Evolutionary conservation across 768 basidiomycete species (phyloP), one percentile per base, ranked within the genome.

Genomic region (Artomyces pyxidatus): DNA sequence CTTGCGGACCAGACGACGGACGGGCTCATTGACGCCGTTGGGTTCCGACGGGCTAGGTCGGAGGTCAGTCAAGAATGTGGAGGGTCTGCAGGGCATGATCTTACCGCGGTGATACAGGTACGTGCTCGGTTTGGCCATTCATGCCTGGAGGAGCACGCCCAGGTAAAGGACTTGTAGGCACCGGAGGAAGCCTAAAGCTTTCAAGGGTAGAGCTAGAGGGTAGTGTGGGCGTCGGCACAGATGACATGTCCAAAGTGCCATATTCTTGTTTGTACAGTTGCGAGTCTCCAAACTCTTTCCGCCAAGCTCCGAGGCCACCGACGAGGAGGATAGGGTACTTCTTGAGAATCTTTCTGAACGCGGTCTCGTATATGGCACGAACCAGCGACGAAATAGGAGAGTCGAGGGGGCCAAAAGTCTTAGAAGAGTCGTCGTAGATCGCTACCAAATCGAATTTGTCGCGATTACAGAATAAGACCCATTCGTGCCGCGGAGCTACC

Each of bases 371-470:
- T 37, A 96, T 87, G 2, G 83, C 76, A 9, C 76, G 71, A 47
- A 82, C 71, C 21, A 94, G 74, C 17, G 71, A 61, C 1, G 77
- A 71, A n/a, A 87, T 62, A 0, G 82, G 77, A 0, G 79, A 71
- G 9, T 70, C 70, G 17, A 68, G 63, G 3, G 65, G 63, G 2
- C 73, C 76, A 45, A 80, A 73, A 16, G 70, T 64, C 47, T 76
- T 71, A 40, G 88, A 81, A 26, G 71, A 63, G 43, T 75, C 59
- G 63, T 98, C 94, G 63, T 93, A 93, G 3, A 97, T 69, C 14
- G 84, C 88, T 22, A 99, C 81, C 19, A 94, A 65, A 56, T 96
- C 93, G 62, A 88, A 95, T 57, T 86, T 84, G 59, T 92, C 80
- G 35, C 95, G 86, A 52, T 90, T 86, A 37, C 69, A 63, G 63